phyloP scores from a whole-genome alignment of 768 basidiomycete species.

The Megacollybia marginata region DNA sequence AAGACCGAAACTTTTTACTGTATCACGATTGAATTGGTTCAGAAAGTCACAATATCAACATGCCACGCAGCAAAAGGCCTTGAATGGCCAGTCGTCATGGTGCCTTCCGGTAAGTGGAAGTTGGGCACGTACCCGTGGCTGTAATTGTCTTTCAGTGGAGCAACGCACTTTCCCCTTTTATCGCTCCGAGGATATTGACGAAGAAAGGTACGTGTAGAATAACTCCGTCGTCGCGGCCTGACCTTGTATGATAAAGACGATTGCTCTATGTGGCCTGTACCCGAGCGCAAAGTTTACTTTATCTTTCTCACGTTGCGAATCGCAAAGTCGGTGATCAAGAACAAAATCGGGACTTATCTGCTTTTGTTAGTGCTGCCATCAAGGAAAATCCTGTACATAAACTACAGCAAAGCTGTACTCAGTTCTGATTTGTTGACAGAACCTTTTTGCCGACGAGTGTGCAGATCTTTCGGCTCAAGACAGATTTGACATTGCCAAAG shows the following conservation, averaged over 20 bases:
- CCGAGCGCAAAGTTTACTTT: conserved; percentile 67
- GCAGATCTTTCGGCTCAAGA: conserved; percentile 36
- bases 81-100: conserved; percentile 88
- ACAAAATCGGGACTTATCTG: conserved; percentile 43
- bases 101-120: conserved; percentile 50
- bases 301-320: conserved; percentile 41
- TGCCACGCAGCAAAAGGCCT: conserved; percentile 89
- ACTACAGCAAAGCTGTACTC: not conserved
- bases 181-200: conserved; percentile 67
- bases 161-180: conserved; percentile 70
- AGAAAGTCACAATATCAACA: conserved; percentile 82
- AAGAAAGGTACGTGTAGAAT: conserved; percentile 61
- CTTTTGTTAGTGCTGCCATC: conserved; percentile 44
- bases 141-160: conserved; percentile 44
- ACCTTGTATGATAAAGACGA: conserved; percentile 39
- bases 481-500: conserved; percentile 41
- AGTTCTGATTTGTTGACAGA: not conserved
- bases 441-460: conserved; percentile 31
- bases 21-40: not conserved
- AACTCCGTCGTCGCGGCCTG: not conserved
- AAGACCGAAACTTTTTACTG: not conserved
- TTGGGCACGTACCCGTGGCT: not conserved
- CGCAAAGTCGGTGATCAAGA: conserved; percentile 51
- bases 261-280: conserved; percentile 88
- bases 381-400: conserved; percentile 34